These are phyloP conservation scores for Cladosporium sp. DNA, from an alignment of 2,329 filamentous ascomycete species.

Conservation along the genomic window DNA sequence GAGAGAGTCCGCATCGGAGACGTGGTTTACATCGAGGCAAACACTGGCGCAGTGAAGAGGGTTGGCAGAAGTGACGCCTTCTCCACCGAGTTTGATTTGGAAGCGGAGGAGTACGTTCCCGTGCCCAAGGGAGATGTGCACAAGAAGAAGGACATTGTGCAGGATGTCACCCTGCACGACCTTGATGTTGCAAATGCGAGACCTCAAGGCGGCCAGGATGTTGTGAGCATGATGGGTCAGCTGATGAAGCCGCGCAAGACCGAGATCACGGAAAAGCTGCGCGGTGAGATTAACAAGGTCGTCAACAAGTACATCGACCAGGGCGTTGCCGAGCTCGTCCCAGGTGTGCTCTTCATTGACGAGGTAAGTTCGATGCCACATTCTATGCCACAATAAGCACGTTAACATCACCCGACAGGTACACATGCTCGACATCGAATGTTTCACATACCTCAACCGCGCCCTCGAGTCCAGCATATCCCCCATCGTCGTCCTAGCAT, in stretches of 20 bases:
- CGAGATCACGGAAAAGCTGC: slow-evolving; percentile 96
- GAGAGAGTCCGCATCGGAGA: slow-evolving; percentile 94
- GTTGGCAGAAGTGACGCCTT: slow-evolving; percentile 96
- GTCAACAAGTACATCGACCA: slow-evolving; percentile 99
- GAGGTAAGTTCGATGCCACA: slow-evolving; percentile 58
- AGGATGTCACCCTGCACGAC: slow-evolving; percentile 96
- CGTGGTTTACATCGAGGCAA: slow-evolving; percentile 98
- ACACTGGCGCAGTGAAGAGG: slow-evolving; percentile 96
- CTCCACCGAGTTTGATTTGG: slow-evolving; percentile 95
- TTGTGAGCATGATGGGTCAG: slow-evolving; percentile 99
- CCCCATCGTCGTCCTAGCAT: slow-evolving; percentile 94
- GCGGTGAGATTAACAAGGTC: slow-evolving; percentile 97
- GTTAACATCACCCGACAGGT: slow-evolving; percentile 54
- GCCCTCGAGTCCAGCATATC: slow-evolving; percentile 94
- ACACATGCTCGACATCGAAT: slow-evolving; percentile 99
- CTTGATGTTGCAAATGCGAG: slow-evolving; percentile 92
- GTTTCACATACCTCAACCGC: slow-evolving; percentile 97
- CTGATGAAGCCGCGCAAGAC: slow-evolving; percentile 99
- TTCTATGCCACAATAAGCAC: slow-evolving; percentile 20
- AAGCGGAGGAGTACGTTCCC: slow-evolving; percentile 98
- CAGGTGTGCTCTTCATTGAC: slow-evolving; percentile 96
- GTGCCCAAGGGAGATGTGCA: slow-evolving; percentile 98
- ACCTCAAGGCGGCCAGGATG: slow-evolving; percentile 95
- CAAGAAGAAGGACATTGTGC: slow-evolving; percentile 99
- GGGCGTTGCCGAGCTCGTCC: slow-evolving; percentile 95